These are phyloP conservation scores for Pseudocercospora fuligena DNA, from an alignment of 2,329 filamentous ascomycete genomes.

Conservation along the genomic window DNA sequence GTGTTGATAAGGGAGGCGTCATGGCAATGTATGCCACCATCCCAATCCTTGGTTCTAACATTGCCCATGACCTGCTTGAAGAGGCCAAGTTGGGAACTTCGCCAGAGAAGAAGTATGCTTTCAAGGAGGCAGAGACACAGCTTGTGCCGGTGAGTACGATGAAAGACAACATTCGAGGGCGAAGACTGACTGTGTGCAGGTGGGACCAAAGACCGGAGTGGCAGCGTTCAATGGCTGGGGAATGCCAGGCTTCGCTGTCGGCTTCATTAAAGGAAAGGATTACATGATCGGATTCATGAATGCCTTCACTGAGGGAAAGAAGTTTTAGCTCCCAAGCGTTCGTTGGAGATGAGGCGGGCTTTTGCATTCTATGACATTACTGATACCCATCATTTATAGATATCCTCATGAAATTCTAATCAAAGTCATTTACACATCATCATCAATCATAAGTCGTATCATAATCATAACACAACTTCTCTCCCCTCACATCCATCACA, in stretches of 20 bases:
- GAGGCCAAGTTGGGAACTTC: slow-evolving; percentile 34
- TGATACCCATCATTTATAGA: slow-evolving; percentile 2
- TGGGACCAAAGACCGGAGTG: slow-evolving; percentile 41
- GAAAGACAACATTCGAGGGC: slow-evolving; percentile 8
- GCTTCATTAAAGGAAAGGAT: slow-evolving; percentile 44
- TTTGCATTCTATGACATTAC: slow-evolving; percentile 3
- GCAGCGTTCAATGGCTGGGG: slow-evolving; percentile 42
- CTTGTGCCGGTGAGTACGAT: slow-evolving; percentile 29
- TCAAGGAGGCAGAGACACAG: slow-evolving; percentile 40
- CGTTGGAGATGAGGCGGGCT: not conserved
- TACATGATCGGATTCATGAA: slow-evolving; percentile 40
- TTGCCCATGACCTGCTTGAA: slow-evolving; percentile 53
- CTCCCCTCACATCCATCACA: not conserved
- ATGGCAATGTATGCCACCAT: slow-evolving; percentile 47
- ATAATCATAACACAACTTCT: slow-evolving; percentile 1
- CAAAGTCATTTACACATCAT: not conserved
- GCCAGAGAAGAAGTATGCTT: slow-evolving; percentile 36
- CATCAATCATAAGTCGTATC: not conserved
- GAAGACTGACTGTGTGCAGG: slow-evolving; percentile 21
- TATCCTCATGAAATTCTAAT: not conserved
- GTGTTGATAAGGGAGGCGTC: slow-evolving; percentile 48
- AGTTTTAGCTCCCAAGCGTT: slow-evolving; percentile 22
- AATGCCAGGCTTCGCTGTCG: slow-evolving; percentile 43
- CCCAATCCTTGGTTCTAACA: slow-evolving; percentile 49
- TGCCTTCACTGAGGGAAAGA: slow-evolving; percentile 36